Evolutionary conservation across 1,284 basidiomycete genomes (phyloP).

Genomic region (Puccinia hordei): DNA sequence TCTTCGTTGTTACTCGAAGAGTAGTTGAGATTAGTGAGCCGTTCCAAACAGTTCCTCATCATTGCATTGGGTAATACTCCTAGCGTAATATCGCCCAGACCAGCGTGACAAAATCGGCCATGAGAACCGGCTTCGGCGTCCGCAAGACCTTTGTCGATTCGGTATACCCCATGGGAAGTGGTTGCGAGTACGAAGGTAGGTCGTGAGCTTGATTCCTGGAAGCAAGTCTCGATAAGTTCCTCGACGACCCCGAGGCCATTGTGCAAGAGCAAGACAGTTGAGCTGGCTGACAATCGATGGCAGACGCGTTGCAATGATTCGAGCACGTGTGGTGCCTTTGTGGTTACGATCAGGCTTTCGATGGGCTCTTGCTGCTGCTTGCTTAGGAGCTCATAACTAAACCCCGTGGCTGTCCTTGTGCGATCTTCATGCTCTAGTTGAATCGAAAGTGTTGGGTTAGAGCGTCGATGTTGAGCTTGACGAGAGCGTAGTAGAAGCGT

Average conservation of each 20-base stretch:
- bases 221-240: conserved; percentile 55
- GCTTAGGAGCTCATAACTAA: conserved; percentile 28
- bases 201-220: conserved; percentile 55
- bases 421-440: conserved; percentile 15
- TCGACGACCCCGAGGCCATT: conserved; percentile 60
- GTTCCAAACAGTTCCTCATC: conserved; percentile 23
- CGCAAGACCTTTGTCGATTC: conserved; percentile 51
- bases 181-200: conserved; percentile 58
- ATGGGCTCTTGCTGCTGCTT: conserved; percentile 52
- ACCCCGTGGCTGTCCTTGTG: conserved; percentile 23
- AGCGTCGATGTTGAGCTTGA: conserved; percentile 30
- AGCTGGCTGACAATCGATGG: conserved; percentile 56
- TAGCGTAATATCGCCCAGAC: conserved; percentile 73
- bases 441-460: conserved; percentile 26
- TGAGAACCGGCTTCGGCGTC: conserved; percentile 5
- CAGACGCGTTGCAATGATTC: conserved; percentile 55
- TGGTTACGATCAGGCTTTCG: conserved; percentile 58
- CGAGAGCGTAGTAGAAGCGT: conserved; percentile 17
- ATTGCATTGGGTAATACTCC: conserved; percentile 74
- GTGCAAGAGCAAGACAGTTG: conserved; percentile 58
- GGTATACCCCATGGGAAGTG: conserved; percentile 58
- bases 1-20: not conserved
- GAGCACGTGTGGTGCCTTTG: conserved; percentile 57
- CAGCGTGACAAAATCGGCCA: conserved; percentile 68
- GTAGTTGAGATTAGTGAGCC: conserved; percentile 11